These are phyloP conservation scores for Tuber borchii DNA, from an alignment of 495 filamentous ascomycete species.

Conservation along the genomic window DNA sequence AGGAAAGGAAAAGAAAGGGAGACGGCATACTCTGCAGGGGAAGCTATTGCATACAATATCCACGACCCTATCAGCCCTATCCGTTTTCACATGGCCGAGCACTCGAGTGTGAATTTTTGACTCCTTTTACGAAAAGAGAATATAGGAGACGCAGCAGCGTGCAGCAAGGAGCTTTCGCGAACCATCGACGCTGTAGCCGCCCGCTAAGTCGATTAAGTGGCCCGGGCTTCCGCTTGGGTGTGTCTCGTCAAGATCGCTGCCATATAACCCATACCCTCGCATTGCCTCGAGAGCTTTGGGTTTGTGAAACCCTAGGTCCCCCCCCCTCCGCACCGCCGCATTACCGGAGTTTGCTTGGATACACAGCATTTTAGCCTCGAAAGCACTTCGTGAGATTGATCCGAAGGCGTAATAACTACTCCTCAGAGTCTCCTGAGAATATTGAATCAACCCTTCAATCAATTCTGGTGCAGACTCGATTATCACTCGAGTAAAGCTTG, in stretches of 20 bases:
- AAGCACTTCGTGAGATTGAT: constrained; percentile 18
- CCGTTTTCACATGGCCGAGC: constrained; percentile 35
- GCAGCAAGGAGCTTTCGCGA: constrained; percentile 22
- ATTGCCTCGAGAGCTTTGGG: constrained; percentile 22
- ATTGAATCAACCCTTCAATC: constrained; percentile 15
- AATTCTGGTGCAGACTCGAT: constrained; percentile 29
- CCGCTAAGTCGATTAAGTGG: constrained; percentile 38
- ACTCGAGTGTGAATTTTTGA: constrained; percentile 31
- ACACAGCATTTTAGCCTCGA: constrained; percentile 19
- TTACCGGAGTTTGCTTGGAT: constrained; percentile 15
- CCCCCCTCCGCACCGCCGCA: constrained; percentile 20
- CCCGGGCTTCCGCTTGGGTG: constrained; percentile 32
- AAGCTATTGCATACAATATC: constrained; percentile 31
- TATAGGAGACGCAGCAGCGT: constrained; percentile 30
- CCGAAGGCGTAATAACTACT: constrained; percentile 15
- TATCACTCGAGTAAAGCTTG: constrained; percentile 34
- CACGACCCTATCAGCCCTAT: constrained; percentile 21
- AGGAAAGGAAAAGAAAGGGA: constrained; percentile 21
- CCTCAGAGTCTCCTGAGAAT: constrained; percentile 10
- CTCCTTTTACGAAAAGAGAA: constrained; percentile 37
- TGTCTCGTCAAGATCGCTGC: constrained; percentile 28
- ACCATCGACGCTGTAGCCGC: constrained; percentile 37
- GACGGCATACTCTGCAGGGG: constrained; percentile 31
- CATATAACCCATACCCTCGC: constrained; percentile 35
- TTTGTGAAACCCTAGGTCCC: constrained; percentile 29